These are phyloP conservation scores for Crithidia mellificae DNA, from an alignment of 208 protist species.

Conservation along the genomic window DNA sequence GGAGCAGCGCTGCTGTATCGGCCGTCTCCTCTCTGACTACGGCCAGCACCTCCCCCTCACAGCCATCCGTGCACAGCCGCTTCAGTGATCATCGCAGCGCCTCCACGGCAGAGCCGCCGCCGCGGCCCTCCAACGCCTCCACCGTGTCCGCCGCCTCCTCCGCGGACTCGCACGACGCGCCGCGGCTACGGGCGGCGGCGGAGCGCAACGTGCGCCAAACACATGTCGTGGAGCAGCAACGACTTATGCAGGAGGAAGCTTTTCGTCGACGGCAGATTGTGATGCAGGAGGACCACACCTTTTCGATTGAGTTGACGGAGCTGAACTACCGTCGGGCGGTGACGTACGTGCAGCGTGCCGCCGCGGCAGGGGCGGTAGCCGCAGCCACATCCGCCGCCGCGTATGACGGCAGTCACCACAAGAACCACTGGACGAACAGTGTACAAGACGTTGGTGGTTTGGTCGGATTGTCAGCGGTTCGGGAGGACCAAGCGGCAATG, in stretches of 20 bases:
- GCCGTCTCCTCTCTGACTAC: background rate
- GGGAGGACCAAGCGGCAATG: slow-evolving; percentile 25
- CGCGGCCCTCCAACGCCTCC: background rate
- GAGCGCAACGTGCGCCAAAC: background rate
- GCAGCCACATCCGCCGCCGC: background rate
- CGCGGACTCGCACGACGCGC: no score
- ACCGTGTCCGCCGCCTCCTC: no score
- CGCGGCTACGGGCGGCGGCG: background rate
- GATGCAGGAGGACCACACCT: slow-evolving; percentile 32
- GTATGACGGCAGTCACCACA: background rate
- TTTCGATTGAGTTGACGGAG: slow-evolving; percentile 29
- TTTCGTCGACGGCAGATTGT: slow-evolving; percentile 33
- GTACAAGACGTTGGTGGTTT: no score
- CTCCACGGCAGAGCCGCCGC: background rate
- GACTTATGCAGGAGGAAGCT: slow-evolving; percentile 31
- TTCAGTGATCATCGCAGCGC: background rate
- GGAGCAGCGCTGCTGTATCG: background rate
- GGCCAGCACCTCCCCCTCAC: background rate
- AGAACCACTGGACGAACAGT: background rate
- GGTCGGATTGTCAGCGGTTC: slow-evolving; percentile 19
- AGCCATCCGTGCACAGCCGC: background rate
- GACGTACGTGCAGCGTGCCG: slow-evolving; percentile 13
- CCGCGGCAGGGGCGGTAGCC: background rate
- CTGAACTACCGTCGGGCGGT: slow-evolving; percentile 29
- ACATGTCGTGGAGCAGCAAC: slow-evolving; percentile 22